Evolutionary conservation across 768 basidiomycete species (phyloP), one percentile per base, ranked within the genome.

Genomic region (Naematelia aurantialba): DNA sequence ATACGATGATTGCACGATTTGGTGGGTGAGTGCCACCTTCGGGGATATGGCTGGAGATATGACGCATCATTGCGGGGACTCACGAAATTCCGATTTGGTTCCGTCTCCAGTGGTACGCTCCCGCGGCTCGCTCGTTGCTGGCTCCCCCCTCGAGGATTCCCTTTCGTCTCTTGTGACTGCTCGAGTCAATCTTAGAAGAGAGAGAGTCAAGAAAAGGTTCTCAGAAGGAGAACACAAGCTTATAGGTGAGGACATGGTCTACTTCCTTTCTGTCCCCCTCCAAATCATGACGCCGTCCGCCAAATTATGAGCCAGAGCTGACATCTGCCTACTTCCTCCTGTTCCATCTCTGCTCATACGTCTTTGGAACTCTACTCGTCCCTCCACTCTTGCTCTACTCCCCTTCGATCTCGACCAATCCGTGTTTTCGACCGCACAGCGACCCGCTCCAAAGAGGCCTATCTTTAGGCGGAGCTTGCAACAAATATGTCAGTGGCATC

Each of bases 401-500:
- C n/a, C n/a, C n/a, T n/a, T n/a, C n/a, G n/a, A n/a, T n/a, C n/a
- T n/a, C n/a, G n/a, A n/a, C n/a, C n/a, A n/a, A n/a, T n/a, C n/a
- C n/a, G n/a, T n/a, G n/a, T n/a, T n/a, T n/a, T n/a, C n/a, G n/a
- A n/a, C n/a, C n/a, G n/a, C n/a, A n/a, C 24, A 25, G 24, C 46
- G 50, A 52, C 19, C 27, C 45, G 30, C n/a, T 34, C 45, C 55
- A 30, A 51, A 44, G 39, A 53, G 22, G 25, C 50, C 46, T 24
- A 47, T 48, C 29, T 30, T 46, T 26, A 11, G 22, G 24, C 34
- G 34, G 34, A 39, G 34, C 34, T 39, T 39, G 34, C 26, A 45
- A 66, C 52, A 34, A 52, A 39, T 39, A 73, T 73, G 71, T 73
- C 71, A 50, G 68, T 73, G 56, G 63, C 63, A 39, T 73, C 71